These are phyloP conservation scores for Sphagnum tenellum DNA, from an alignment of 225 moss, liverwort and hornwort genomes.

Conservation along the genomic window DNA sequence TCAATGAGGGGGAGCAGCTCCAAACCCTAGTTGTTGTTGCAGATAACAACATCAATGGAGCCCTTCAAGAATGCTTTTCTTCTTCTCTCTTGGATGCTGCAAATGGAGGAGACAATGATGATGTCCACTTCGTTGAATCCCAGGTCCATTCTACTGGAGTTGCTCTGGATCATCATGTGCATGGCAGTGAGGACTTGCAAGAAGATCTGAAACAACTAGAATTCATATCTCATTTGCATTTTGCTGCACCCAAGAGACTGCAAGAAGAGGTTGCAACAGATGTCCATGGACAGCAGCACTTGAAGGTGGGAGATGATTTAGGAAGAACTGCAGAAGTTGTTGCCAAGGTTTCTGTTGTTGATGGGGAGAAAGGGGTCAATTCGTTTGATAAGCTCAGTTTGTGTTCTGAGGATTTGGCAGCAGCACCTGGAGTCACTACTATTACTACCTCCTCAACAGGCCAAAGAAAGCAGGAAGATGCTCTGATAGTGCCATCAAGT, in stretches of 20 bases:
- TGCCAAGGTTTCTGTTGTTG: neutral
- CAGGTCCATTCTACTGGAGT: no score
- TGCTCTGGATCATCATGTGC: no score
- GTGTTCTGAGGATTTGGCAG: slow-evolving; percentile 11
- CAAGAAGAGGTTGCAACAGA: neutral
- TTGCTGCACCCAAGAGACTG: no score
- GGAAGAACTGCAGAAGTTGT: neutral
- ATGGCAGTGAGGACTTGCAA: no score
- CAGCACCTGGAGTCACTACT: no score
- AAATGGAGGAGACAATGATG: neutral
- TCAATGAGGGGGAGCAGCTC: slow-evolving; percentile 10
- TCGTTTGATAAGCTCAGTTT: slow-evolving; percentile 4
- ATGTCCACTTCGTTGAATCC: neutral
- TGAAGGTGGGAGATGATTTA: slow-evolving; percentile 5
- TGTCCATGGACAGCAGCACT: neutral
- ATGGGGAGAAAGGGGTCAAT: slow-evolving; percentile 17
- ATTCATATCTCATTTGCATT: no score
- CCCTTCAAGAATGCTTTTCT: neutral
- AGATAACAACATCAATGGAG: slow-evolving; percentile 19
- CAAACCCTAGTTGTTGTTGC: slow-evolving; percentile 11
- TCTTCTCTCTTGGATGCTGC: slow-evolving; percentile 3
- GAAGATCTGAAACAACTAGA: no score
- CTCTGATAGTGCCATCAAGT: slow-evolving; percentile 3
- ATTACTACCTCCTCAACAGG: slow-evolving; percentile 7
- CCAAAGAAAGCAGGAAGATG: slow-evolving; percentile 18